Evolutionary conservation across 2,329 filamentous ascomycete species (phyloP), one percentile per base, ranked within the genome.

Genomic region (Phoma sp.): DNA sequence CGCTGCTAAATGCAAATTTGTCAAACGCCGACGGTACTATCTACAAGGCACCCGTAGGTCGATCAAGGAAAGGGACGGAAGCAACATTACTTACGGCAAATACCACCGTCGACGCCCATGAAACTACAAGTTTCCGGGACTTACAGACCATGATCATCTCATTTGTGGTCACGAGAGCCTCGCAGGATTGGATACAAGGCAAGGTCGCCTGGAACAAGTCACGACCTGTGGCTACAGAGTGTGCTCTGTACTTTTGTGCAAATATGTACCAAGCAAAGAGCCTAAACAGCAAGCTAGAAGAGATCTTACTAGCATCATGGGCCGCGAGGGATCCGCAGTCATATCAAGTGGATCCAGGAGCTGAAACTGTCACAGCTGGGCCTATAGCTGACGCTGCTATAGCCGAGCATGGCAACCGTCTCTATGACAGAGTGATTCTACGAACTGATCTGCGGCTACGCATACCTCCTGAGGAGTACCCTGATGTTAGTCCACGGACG

Each of bases 191-290:
- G 42, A 6, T 57, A 5, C 3, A 53, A 9, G 21, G 20, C 0
- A 47, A 55, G 5, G n/a, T 46, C 0, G 3, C 26, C 1, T 57
- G 53, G 46, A 47, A 57, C 2, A 28, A 10, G 4, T 47, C 47
- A 20, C 40, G n/a, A 6, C 49, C 52, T 2, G n/a, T 30, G 1
- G 56, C 56, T 2, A 61, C 56, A 3, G 46, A 49, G 14, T 49
- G 46, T 10, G 46, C 37, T 36, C 7, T 49, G 1, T 49, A 42
- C 30, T 6, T 49, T 4, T 49, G 37, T 14, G 29, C 30, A 5
- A 49, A 49, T 11, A n/a, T 10, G 12, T 49, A 49, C 17, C 7
- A 34, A 23, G 15, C 46, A 2, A 5, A 42, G 6, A 36, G 6
- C 6, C 14, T 9, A 17, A 26, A 42, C 23, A 17, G 23, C 11